A percentile compares a stretch with the other conserved stretches of the same genome.
phyloP scores from a whole-genome alignment of 2,329 filamentous ascomycete species.

The Penicillium brasilianum region DNA sequence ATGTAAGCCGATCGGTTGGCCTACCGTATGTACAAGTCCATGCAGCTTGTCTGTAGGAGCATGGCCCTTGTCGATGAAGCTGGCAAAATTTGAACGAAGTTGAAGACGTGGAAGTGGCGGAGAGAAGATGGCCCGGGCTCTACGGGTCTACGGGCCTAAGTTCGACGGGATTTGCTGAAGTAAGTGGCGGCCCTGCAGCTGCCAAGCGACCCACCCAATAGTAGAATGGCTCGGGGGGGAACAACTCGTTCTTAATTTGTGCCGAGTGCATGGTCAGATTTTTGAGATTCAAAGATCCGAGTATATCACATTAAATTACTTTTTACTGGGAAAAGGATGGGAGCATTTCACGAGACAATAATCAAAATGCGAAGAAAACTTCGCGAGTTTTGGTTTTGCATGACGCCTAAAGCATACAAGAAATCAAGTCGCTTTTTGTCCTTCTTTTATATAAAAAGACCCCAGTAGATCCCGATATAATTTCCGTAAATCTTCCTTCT shows the following conservation, averaged over 20 bases:
- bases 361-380: background rate
- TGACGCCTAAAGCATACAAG: slow-evolving; percentile 20
- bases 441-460: slow-evolving; percentile 22
- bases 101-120: slow-evolving; percentile 12
- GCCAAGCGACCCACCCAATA: background rate
- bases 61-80: background rate
- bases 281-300: too few species aligned
- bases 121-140: background rate
- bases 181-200: slow-evolving; percentile 9
- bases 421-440: slow-evolving; percentile 24
- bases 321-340: background rate
- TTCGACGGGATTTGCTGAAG: slow-evolving; percentile 5
- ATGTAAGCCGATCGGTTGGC: background rate
- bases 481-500: slow-evolving; percentile 18
- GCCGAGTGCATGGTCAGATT: too few species aligned
- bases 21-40: slow-evolving; percentile 7
- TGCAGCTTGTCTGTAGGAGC: background rate
- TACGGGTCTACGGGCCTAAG: too few species aligned
- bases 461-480: slow-evolving; percentile 16
- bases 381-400: slow-evolving; percentile 16
- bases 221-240: background rate
- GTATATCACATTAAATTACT: too few species aligned
- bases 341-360: too few species aligned
- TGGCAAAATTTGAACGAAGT: background rate
- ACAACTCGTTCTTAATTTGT: too few species aligned